Conservation (phyloP, 148 eudicot genomes). For the Polygonum aviculare region DNA sequence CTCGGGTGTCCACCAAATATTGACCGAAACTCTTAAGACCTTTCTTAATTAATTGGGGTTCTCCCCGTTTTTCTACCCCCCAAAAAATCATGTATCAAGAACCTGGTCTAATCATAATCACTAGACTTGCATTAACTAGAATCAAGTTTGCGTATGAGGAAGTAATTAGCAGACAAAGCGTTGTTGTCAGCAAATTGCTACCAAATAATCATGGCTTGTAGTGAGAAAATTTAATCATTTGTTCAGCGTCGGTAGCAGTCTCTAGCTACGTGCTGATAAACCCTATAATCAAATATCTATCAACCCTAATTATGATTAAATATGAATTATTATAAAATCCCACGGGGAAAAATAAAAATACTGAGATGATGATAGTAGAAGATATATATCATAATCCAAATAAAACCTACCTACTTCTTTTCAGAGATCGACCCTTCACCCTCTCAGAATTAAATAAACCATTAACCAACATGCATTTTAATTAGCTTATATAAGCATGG, state of each 20-base stretch:
- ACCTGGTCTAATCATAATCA: too few species aligned
- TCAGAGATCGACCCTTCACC: slow-evolving; percentile 1
- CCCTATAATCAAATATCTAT: background rate
- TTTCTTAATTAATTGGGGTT: too few species aligned
- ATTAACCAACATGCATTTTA: slow-evolving; percentile 9
- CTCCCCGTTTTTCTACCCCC: too few species aligned
- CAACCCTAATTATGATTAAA: background rate
- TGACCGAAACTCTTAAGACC: too few species aligned
- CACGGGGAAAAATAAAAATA: background rate
- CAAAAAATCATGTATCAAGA: too few species aligned
- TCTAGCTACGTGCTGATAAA: background rate
- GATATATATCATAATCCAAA: background rate
- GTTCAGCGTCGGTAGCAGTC: slow-evolving; percentile 6
- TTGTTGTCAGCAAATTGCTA: background rate
- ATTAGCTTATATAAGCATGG: slow-evolving; percentile 7
- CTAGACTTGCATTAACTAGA: too few species aligned
- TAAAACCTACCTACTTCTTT: slow-evolving; percentile 1
- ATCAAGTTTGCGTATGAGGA: background rate
- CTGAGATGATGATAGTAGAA: background rate
- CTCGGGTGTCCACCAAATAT: too few species aligned
- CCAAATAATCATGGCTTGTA: slow-evolving; percentile 8
- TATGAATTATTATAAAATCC: background rate
- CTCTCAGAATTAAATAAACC: slow-evolving; percentile 4
- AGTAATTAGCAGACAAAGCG: background rate
- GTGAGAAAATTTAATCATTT: background rate